phyloP scores from a whole-genome alignment of 345 rosid genomes.

The Heritiera fomes region DNA sequence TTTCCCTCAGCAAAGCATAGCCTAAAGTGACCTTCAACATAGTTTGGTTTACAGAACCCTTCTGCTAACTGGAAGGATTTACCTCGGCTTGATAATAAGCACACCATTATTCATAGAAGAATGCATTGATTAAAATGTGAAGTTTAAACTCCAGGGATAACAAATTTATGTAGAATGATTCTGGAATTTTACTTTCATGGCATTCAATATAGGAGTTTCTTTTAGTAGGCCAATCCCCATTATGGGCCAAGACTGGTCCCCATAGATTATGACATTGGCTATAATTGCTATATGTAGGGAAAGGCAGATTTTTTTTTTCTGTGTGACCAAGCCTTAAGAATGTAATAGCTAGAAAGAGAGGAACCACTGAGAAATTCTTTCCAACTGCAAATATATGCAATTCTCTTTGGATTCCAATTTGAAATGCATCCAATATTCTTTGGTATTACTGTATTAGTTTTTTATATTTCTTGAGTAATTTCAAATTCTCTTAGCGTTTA shows the following conservation, averaged over 20 bases:
- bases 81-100: not conserved
- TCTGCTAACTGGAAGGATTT: conserved; percentile 3
- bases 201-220: not conserved
- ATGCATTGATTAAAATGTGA: too few species aligned
- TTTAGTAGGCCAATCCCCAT: not conserved
- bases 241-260: not conserved
- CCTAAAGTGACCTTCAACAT: not conserved
- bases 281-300: not conserved
- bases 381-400: not conserved
- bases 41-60: not conserved
- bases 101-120: not conserved
- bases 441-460: not conserved
- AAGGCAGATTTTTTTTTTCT: not conserved
- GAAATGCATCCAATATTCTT: not conserved
- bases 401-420: not conserved
- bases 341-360: not conserved
- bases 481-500: not conserved
- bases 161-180: not conserved
- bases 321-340: not conserved
- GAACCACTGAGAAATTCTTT: not conserved
- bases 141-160: too few species aligned
- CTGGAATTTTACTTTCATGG: not conserved
- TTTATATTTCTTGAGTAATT: not conserved
- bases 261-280: not conserved
- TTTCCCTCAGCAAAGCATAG: not conserved